Evolutionary conservation across 1,284 basidiomycete species (phyloP).

Genomic region (Ustilago esculenta): DNA sequence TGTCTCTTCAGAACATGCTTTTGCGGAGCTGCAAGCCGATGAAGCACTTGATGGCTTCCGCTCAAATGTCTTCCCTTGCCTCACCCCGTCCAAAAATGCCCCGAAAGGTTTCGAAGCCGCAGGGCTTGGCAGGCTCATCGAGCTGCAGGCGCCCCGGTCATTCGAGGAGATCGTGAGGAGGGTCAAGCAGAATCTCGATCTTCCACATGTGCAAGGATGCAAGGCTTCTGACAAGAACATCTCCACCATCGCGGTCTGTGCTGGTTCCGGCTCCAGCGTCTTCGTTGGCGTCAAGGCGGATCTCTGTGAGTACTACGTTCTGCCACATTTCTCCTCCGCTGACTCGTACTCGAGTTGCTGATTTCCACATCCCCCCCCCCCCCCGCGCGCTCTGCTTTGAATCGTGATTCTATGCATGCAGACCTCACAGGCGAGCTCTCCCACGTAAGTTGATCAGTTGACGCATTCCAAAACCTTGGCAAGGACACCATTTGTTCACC

Average conservation of each 20-base stretch:
- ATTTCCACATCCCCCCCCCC: too few species aligned
- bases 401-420: not conserved
- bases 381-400: not conserved
- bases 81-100: constrained; percentile 16
- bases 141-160: constrained; percentile 13
- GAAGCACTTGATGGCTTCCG: constrained; percentile 4
- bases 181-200: constrained; percentile 44
- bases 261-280: constrained; percentile 60
- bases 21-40: constrained; percentile 13
- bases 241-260: constrained; percentile 57
- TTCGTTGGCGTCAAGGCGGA: constrained; percentile 52
- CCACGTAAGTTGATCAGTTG: constrained; percentile 32
- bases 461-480: too few species aligned
- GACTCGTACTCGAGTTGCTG: too few species aligned
- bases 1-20: constrained; percentile 23
- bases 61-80: not conserved
- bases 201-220: constrained; percentile 36
- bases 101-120: constrained; percentile 32
- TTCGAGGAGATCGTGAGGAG: constrained; percentile 39
- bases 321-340: too few species aligned
- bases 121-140: constrained; percentile 45
- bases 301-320: constrained; percentile 52
- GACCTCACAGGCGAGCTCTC: constrained; percentile 63
- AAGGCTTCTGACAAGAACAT: constrained; percentile 38
- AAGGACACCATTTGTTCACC: too few species aligned